Conservation (phyloP, 2,329 filamentous ascomycete genomes). For the Aspergillus melleus region DNA sequence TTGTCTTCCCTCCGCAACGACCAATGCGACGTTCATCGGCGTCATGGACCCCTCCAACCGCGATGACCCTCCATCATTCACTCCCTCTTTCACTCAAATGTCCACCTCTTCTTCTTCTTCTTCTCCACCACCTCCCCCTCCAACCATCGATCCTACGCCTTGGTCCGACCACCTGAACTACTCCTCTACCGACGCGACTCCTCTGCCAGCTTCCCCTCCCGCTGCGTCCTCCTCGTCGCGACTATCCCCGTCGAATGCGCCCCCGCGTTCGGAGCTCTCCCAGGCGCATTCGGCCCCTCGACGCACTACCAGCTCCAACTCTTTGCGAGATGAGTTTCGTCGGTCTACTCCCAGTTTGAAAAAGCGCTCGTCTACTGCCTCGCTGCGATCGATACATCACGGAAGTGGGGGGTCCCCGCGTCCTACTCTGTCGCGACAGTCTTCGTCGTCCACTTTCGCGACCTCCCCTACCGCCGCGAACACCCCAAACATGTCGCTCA, state of each 20-base stretch:
- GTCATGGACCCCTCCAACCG: slow-evolving; percentile 34
- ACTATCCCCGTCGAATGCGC: slow-evolving; percentile 25
- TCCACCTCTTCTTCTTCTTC: neutral
- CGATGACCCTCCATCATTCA: slow-evolving; percentile 25
- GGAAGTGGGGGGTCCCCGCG: slow-evolving; percentile 31
- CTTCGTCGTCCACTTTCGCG: slow-evolving; percentile 30
- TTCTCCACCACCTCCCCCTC: slow-evolving; percentile 1
- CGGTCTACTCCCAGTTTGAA: slow-evolving; percentile 37
- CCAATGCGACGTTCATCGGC: slow-evolving; percentile 22
- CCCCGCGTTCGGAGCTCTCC: slow-evolving; percentile 21
- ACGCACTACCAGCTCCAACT: slow-evolving; percentile 36
- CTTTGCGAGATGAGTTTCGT: slow-evolving; percentile 38
- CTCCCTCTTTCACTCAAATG: slow-evolving; percentile 20
- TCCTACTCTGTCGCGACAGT: slow-evolving; percentile 33
- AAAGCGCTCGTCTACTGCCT: slow-evolving; percentile 40
- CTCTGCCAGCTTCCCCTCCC: slow-evolving; percentile 28
- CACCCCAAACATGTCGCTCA: slow-evolving; percentile 27
- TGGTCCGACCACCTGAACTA: slow-evolving; percentile 28
- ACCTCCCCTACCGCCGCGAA: slow-evolving; percentile 20
- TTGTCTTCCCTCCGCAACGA: neutral
- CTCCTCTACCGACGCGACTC: slow-evolving; percentile 26
- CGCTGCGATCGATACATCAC: slow-evolving; percentile 36
- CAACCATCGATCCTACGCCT: slow-evolving; percentile 20
- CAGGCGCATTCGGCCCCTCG: slow-evolving; percentile 24
- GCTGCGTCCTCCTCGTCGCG: slow-evolving; percentile 21